Base-by-base conservation (phyloP, 805 yeast genomes). In the Lachancea mirantina region DNA sequence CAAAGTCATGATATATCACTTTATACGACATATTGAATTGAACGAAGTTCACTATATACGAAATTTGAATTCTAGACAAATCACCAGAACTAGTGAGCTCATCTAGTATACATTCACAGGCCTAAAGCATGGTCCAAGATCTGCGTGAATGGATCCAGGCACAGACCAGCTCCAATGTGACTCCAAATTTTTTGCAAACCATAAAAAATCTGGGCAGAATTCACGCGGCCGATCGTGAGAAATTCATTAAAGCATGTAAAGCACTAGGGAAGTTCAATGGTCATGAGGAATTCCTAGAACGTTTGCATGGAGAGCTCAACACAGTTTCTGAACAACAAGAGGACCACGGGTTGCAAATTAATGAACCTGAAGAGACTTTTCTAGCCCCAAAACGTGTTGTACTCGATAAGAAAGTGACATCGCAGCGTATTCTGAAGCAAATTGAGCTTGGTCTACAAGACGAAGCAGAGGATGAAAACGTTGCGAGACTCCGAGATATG, bases 281-380 rank as follows among this genome's bases (percentile, higher is more conserved):
- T 2, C 26, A 44, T 5, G 46, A 45, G 3, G 25, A 20, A 7
- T 36, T 37, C 19, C 28, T 40, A 17, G n/a, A 14, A 7, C 32
- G 28, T 19, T 15, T 40, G 14, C 35, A 23, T 29, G 23, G 16
- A 10, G 22, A 24, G 11, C 14, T 34, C 5, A 14, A 10, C 9
- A 15, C 11, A 4, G 14, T 3, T 19, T 71, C 76, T 28, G 69
- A 70, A 43, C 78, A 72, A 36, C 59, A 62, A 21, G 70, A 63
- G 23, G 71, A 67, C 26, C 61, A 63, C 27, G 70, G 71, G 26
- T 64, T 71, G 32, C 68, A 70, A 49, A 70, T 78, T 42, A 78
- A 82, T 40, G 89, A 89, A 61, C 94, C 94, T 21, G n/a, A n/a
- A n/a, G n/a, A n/a, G n/a, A n/a, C n/a, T n/a, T n/a, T n/a, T n/a